Percentiles rank a stretch among this genome's conserved stretches.
Conservation (phyloP, 2,329 filamentous ascomycete species). For the Cucurbitaria berberidis region DNA sequence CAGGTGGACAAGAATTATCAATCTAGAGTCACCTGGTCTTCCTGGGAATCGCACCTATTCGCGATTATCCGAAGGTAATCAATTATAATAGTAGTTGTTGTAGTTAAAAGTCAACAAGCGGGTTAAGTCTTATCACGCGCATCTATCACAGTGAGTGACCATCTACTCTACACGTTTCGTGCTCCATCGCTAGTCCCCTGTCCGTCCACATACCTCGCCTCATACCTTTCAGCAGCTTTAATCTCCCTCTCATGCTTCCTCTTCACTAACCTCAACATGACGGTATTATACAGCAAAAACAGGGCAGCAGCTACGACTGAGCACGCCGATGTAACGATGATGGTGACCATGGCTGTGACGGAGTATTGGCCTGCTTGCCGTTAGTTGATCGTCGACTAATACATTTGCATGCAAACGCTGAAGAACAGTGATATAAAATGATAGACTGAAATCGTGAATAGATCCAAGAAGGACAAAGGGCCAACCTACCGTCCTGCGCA, state of each 20-base stretch:
- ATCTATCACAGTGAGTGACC: not conserved
- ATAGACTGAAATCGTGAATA: too few relatives aligned
- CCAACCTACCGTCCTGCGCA: conserved; percentile 52
- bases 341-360: conserved; percentile 52
- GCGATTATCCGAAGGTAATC: too few relatives aligned
- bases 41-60: too few relatives aligned
- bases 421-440: too few relatives aligned
- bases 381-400: too few relatives aligned
- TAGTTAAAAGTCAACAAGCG: too few relatives aligned
- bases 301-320: conserved; percentile 41
- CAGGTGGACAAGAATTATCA: too few relatives aligned
- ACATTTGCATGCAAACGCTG: too few relatives aligned
- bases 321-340: conserved; percentile 45
- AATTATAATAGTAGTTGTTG: too few relatives aligned
- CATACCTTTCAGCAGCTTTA: conserved; percentile 20
- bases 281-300: conserved; percentile 46
- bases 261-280: conserved; percentile 44
- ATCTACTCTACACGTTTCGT: not conserved
- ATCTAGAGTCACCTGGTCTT: too few relatives aligned
- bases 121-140: not conserved
- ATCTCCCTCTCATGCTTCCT: conserved; percentile 41
- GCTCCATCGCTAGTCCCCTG: not conserved
- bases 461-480: not conserved
- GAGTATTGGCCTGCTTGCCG: conserved; percentile 27
- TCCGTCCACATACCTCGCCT: not conserved